These are phyloP conservation scores for Pseudopithomyces maydicus DNA, from an alignment of 2,329 filamentous ascomycete species.

Conservation along the genomic window DNA sequence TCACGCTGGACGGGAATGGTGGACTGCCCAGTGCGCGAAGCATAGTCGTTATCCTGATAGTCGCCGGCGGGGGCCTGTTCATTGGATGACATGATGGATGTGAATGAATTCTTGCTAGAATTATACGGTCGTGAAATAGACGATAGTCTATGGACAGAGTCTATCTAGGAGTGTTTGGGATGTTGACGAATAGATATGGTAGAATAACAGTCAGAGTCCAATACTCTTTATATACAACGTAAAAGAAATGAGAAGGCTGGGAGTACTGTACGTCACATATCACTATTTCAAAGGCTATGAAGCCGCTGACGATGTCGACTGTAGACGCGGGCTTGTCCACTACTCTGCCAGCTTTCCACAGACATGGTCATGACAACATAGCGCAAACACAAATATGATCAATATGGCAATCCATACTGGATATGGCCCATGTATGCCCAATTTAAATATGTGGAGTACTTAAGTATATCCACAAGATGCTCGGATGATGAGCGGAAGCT, in stretches of 20 bases:
- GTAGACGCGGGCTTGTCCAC: background rate
- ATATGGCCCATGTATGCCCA: background rate
- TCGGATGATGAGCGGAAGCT: background rate
- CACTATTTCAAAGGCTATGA: background rate
- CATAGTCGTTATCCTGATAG: conserved; percentile 52
- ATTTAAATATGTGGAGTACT: background rate
- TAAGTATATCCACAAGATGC: background rate
- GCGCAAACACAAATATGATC: background rate
- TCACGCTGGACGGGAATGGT: conserved; percentile 55
- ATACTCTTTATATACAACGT: background rate
- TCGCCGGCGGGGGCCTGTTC: conserved; percentile 41
- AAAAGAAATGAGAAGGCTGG: background rate
- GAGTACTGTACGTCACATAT: conserved; percentile 7
- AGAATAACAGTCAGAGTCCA: no score
- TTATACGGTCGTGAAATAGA: no score
- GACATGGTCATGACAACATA: conserved; percentile 5
- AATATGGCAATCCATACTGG: background rate
- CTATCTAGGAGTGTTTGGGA: no score
- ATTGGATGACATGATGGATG: conserved; percentile 37
- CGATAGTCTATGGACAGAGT: no score
- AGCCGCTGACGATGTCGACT: background rate
- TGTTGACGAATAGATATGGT: no score
- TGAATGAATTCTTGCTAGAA: background rate
- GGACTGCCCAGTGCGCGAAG: conserved; percentile 52
- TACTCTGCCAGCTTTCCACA: background rate